Evolutionary conservation across 2,329 filamentous ascomycete genomes (phyloP), one percentile per base, ranked within the genome.

Genomic region (Pyricularia sp.): DNA sequence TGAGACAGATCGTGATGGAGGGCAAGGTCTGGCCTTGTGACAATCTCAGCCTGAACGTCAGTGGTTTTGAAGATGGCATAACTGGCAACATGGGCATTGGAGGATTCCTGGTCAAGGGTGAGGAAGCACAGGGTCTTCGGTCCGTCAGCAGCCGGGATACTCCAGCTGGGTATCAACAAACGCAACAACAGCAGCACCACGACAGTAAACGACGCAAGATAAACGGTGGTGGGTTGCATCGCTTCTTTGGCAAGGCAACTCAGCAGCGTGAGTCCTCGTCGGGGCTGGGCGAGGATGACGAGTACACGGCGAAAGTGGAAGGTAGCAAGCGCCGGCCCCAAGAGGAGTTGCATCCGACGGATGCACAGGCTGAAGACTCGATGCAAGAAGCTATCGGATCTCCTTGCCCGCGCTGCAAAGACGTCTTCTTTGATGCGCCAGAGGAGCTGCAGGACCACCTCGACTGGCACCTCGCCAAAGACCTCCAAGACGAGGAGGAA

Each of bases 401-500:
- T 30, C 11, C 33, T 14, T 97, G 93, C 77, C 76, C 81, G 66
- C 87, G 87, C 71, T 97, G 93, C 78, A 83, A 85, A 70, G 58
- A 26, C 23, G 83, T 85, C 73, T 76, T 77, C n/a, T 81, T 95
- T 42, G 81, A 84, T 14, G 81, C 83, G 58, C 76, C 81, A 30
- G 86, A 90, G 69, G 84, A 85, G 73, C 76, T 88, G 65, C 85
- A 89, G 72, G 94, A 92, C 79, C 95, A 99, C 77, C 84, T 90
- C 68, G 95, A 99, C 78, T 98, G 94, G 90, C 95, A 99, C 79
- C 90, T 97, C 79, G 95, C 95, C 64, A 92, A 92, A 79, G 91
- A 94, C 73, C 83, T 99, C 33, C 90, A 94, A 72, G 85, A 88
- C 2, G 78, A 83, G 69, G 84, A 90, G 72, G 85, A 90, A 80